phyloP scores from a whole-genome alignment of 148 eudicot genomes.

The Rhododendron ovatum region DNA sequence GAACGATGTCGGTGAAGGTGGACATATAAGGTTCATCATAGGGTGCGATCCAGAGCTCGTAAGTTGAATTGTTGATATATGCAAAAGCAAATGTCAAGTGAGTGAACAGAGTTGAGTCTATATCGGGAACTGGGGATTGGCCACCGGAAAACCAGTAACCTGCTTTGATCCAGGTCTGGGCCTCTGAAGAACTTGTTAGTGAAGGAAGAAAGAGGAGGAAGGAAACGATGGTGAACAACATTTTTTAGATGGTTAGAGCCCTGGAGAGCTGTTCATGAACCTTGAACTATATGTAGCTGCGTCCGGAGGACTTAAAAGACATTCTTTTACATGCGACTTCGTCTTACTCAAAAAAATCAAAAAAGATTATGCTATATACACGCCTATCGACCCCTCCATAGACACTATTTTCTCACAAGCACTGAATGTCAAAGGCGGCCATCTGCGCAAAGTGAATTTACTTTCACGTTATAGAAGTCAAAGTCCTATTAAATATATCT shows the following conservation, averaged over 20 bases:
- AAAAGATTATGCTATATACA: too few relatives aligned
- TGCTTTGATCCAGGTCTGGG: slow-evolving; percentile 18
- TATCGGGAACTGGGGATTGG: not conserved
- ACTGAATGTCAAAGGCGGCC: too few relatives aligned
- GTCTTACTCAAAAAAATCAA: too few relatives aligned
- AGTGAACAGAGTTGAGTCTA: too few relatives aligned
- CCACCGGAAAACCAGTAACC: slow-evolving; percentile 28
- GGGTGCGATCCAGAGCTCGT: slow-evolving; percentile 8
- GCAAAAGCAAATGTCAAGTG: slow-evolving; percentile 12
- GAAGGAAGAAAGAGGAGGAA: not conserved
- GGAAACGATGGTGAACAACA: not conserved
- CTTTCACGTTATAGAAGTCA: too few relatives aligned
- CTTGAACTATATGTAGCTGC: not conserved
- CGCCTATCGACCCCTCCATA: fast-evolving
- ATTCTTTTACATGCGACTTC: too few relatives aligned
- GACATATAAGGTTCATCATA: slow-evolving; percentile 11
- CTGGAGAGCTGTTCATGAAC: not conserved
- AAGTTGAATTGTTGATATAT: slow-evolving; percentile 17
- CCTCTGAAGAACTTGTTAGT: not conserved
- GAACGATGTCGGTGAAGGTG: slow-evolving; percentile 15
- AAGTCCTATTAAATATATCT: too few relatives aligned
- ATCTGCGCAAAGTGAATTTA: too few relatives aligned
- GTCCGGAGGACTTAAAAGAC: too few relatives aligned
- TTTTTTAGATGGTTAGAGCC: not conserved
- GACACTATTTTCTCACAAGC: too few relatives aligned